Base-by-base conservation (phyloP, 805 yeast species). In the Suhomyces sp. region DNA sequence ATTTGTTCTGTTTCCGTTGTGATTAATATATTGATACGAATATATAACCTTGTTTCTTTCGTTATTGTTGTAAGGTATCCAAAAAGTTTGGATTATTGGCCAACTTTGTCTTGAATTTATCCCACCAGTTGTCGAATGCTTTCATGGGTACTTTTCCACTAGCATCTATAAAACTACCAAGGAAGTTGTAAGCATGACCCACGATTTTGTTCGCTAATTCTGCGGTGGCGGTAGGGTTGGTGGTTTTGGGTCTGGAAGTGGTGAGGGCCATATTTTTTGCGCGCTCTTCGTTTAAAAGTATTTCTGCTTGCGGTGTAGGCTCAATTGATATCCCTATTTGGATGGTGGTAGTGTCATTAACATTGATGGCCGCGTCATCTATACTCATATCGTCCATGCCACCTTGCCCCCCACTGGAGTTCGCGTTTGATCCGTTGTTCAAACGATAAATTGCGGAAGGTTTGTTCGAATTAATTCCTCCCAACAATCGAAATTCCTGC, bases 51-150 rank as follows among this genome's bases (percentile, higher is more conserved):
- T n/a, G n/a, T 35, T 35, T 35, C 10, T 15, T 15, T 6, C 40
- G 13, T 19, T 27, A 20, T 41, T 47, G 25, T 49, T 59, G 58
- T 43, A 69, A 52, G 33, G 67, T 69, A 54, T 89, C 89, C 47
- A 93, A 68, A 64, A 90, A 92, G 49, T 81, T 83, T 1, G 97
- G 97, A 64, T 93, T 96, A 54, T 86, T 87, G 9, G 82, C 78
- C 53, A 94, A 61, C 62, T 87, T 85, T 6, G 80, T 69, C 66
- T 82, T 88, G 71, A 94, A 93, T 68, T 90, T 92, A 57, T 80
- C 85, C 99, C 99, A 89, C 99, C 99, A 93, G 40, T 81, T 86
- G 64, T 93, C 96, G 61, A 93, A 93, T 43, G 84, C 87, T 62
- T 86, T 88, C 63, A 93, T 88, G 3, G 92, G 87, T 2, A 93